Conservation (phyloP, 2,329 filamentous ascomycete species). For the Dothistroma septosporum region DNA sequence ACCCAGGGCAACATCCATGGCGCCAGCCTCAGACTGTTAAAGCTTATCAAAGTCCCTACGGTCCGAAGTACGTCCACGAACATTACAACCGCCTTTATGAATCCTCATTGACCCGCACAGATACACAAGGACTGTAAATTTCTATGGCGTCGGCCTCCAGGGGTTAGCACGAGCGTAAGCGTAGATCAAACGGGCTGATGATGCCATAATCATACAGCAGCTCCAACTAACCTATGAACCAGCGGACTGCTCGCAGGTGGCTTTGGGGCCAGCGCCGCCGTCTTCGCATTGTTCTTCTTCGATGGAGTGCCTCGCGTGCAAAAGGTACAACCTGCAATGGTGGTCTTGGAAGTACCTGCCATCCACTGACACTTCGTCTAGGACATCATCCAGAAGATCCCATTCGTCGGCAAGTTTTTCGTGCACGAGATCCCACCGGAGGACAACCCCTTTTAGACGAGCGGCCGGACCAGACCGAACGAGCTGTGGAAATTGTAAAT, state of each 20-base stretch:
- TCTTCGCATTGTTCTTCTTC: conserved; percentile 62
- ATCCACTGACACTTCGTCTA: not conserved
- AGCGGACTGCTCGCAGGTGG: conserved; percentile 48
- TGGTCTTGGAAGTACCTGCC: too few species aligned
- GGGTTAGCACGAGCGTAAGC: not conserved
- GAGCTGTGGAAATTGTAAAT: conserved; percentile 16
- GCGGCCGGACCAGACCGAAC: not conserved
- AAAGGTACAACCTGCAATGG: conserved; percentile 7
- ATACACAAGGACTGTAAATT: conserved; percentile 48
- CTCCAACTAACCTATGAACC: conserved; percentile 28
- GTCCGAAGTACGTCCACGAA: too few species aligned
- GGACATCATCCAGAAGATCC: conserved; percentile 51
- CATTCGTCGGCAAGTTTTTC: conserved; percentile 55
- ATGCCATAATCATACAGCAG: not conserved
- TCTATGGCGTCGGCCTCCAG: conserved; percentile 40
- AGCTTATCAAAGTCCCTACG: conserved; percentile 55
- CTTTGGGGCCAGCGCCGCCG: conserved; percentile 55
- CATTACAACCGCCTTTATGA: too few species aligned
- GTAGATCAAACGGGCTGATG: conserved; percentile 31
- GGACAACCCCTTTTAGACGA: conserved; percentile 56
- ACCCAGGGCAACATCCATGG: conserved; percentile 25
- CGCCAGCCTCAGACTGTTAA: conserved; percentile 39
- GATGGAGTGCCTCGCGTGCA: conserved; percentile 51
- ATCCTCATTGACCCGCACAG: too few species aligned
- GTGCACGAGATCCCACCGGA: conserved; percentile 56